Evolutionary conservation across 768 basidiomycete genomes (phyloP), one percentile per base, ranked within the genome.

Genomic region (Lactarius tabidus): DNA sequence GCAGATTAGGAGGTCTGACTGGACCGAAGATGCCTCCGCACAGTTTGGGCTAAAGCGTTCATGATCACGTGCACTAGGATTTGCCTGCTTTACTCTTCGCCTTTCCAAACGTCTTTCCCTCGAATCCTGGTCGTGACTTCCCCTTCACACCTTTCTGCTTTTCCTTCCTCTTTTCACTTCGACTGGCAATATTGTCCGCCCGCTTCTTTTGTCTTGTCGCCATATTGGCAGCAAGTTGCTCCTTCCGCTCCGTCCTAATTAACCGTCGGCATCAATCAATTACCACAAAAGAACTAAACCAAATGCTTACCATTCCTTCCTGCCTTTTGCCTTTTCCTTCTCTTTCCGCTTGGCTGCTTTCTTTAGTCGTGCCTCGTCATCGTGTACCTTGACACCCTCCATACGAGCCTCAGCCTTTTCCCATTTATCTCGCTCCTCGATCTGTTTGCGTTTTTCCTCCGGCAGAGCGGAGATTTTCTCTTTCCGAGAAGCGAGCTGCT

Each of bases 331-430:
- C 74, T 98, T 98, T 70, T 87, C 87, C 75, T 96, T 95, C 76
- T 97, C 96, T 68, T 91, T 88, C 74, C 91, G 80, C 80, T 97
- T 98, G 9, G 85, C 86, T 48, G 94, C 94, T 79, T 97, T 98
- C 80, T 96, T 98, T 71, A 99, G 75, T 53, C 88, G 79, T 1
- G 70, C 74, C 73, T 93, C 93, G 70, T 95, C 91, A 70, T 98
- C 97, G 57, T 84, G 84, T 35, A 99, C 87, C 76, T 98, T 99
- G 56, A 88, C 88, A 2, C 97, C 97, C 61, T 91, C 92, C 64
- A 97, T 79, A 57, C 93, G 82, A 35, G 92, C 87, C 72, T 88
- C 86, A 0, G 95, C 94, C 77, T 95, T 96, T 57, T 85, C 85
- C 93, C 95, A 98, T 72, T 88, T 85, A 64, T 95, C 90, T 62